Conservation (phyloP, 495 filamentous ascomycete species). For the Xylona heveae region DNA sequence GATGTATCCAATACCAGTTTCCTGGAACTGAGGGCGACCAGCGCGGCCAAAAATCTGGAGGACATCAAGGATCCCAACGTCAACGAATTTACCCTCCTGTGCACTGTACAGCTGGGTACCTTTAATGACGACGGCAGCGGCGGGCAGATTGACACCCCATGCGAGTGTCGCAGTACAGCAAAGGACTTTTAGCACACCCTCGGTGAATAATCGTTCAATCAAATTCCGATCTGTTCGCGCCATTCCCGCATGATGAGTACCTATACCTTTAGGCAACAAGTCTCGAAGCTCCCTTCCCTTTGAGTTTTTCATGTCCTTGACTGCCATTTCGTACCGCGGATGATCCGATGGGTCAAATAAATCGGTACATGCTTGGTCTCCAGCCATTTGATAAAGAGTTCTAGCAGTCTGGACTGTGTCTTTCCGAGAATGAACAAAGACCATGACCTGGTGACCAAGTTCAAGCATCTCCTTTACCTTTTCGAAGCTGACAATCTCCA, state of each 20-base stretch:
- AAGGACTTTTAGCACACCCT: constrained; percentile 81
- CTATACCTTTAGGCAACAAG: constrained; percentile 70
- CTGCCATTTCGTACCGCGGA: constrained; percentile 45
- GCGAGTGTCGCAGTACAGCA: constrained; percentile 96
- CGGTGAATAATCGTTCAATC: constrained; percentile 72
- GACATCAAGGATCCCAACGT: constrained; percentile 91
- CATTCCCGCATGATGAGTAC: constrained; percentile 94
- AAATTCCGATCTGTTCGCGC: constrained; percentile 79
- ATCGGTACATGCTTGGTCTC: constrained; percentile 51
- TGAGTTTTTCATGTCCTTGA: constrained; percentile 62
- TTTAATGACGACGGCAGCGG: constrained; percentile 93
- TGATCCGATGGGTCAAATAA: constrained; percentile 63
- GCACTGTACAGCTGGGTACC: constrained; percentile 93
- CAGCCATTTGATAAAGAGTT: constrained; percentile 66
- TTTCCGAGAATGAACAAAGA: constrained; percentile 92
- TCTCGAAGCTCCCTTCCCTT: constrained; percentile 74
- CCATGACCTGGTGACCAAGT: constrained; percentile 85
- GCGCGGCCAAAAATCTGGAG: constrained; percentile 97
- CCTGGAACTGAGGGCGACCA: constrained; percentile 90
- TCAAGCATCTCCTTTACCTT: constrained; percentile 91
- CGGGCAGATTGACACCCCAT: constrained; percentile 97
- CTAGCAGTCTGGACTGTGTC: constrained; percentile 81
- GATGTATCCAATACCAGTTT: constrained; percentile 90
- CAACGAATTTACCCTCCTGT: constrained; percentile 88
- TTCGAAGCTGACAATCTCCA: constrained; percentile 70